Percentiles rank a stretch among this genome's conserved stretches.
Conservation (phyloP, 108 stramenopile genomes). For the Cyclostephanos invisitatus region DNA sequence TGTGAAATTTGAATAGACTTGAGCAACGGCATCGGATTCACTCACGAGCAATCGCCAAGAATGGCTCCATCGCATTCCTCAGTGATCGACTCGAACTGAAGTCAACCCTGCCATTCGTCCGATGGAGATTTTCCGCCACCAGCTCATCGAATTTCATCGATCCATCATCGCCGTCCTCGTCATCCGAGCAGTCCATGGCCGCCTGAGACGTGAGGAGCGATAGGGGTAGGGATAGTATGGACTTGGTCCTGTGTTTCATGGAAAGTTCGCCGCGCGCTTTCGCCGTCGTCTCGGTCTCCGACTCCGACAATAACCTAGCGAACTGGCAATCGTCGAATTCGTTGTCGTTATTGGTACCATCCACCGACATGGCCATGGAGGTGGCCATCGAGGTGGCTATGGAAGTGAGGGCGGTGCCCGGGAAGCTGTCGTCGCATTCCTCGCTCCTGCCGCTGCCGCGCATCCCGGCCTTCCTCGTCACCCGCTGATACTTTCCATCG, state of each 20-base stretch:
- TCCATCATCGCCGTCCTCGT: conserved; percentile 25
- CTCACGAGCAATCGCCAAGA: conserved; percentile 46
- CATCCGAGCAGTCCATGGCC: conserved; percentile 21
- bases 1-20: background rate
- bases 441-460: background rate
- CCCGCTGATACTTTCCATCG: background rate
- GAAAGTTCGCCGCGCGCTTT: conserved; percentile 22
- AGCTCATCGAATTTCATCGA: conserved; percentile 29
- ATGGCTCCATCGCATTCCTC: conserved; percentile 50
- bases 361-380: background rate
- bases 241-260: conserved; percentile 42
- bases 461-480: background rate
- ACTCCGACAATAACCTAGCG: background rate
- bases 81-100: conserved; percentile 21
- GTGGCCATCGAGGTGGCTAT: conserved; percentile 23
- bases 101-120: conserved; percentile 23
- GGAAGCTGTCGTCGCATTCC: conserved; percentile 24
- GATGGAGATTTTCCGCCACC: conserved; percentile 21
- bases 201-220: conserved; percentile 33
- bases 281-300: background rate
- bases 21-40: background rate
- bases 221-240: conserved; percentile 33
- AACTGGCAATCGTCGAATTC: background rate
- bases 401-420: conserved; percentile 25
- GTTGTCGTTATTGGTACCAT: conserved; percentile 26